Evolutionary conservation across 1,139 yeast species (phyloP).

Genomic region (Geotrichum aggregatum): DNA sequence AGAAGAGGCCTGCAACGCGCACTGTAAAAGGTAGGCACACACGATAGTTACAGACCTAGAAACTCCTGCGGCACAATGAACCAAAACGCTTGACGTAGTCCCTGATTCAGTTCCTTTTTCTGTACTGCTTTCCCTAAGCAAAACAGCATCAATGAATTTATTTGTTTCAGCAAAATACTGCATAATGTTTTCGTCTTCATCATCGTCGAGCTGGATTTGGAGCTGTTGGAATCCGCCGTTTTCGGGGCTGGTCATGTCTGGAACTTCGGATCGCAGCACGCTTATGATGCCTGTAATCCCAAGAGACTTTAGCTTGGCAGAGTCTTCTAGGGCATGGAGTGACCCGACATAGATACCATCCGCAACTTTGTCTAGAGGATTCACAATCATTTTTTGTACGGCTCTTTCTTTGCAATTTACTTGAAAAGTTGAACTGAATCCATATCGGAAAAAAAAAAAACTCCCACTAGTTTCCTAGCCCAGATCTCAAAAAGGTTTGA

Average conservation of each 20-base stretch:
- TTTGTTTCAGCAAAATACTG: slow-evolving; percentile 58
- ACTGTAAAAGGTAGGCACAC: slow-evolving; percentile 73
- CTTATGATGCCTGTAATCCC: slow-evolving; percentile 66
- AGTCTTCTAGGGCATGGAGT: slow-evolving; percentile 32
- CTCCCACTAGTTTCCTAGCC: background rate
- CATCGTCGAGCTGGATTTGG: slow-evolving; percentile 69
- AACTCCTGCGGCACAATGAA: slow-evolving; percentile 69
- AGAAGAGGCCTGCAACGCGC: slow-evolving; percentile 5
- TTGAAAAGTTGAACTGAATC: too few species aligned
- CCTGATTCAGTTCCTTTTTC: slow-evolving; percentile 6
- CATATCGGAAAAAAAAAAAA: too few species aligned
- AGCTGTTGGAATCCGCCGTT: slow-evolving; percentile 46
- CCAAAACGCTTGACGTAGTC: slow-evolving; percentile 29
- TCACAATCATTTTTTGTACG: too few species aligned
- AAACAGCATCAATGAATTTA: slow-evolving; percentile 61
- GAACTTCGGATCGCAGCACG: slow-evolving; percentile 50
- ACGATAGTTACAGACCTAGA: slow-evolving; percentile 73
- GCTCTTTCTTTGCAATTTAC: too few species aligned
- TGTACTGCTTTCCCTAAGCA: slow-evolving; percentile 35
- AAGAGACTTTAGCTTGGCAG: slow-evolving; percentile 28
- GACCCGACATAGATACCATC: slow-evolving; percentile 38
- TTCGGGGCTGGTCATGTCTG: background rate
- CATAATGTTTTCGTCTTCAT: slow-evolving; percentile 56
- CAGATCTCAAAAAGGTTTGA: background rate
- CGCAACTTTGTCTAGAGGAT: slow-evolving; percentile 34